phyloP scores from a whole-genome alignment of 164 flowering plant species.

The Nymphaea thermarum region DNA sequence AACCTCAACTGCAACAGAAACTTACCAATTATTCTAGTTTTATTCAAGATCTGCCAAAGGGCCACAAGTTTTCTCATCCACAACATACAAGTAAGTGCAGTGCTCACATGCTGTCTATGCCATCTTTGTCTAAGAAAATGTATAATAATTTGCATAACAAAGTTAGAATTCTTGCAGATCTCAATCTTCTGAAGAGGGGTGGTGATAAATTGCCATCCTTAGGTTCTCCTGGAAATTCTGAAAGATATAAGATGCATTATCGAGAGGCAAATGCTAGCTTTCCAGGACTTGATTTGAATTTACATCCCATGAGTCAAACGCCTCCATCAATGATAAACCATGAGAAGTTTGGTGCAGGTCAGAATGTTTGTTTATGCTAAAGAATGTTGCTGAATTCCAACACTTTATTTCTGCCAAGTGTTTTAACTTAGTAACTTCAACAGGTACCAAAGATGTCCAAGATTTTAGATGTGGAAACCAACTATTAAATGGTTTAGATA shows the following conservation, averaged over 20 bases:
- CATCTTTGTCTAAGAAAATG: constrained; percentile 54
- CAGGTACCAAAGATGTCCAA: constrained; percentile 43
- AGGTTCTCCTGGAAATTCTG: constrained; percentile 8
- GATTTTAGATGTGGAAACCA: constrained; percentile 10
- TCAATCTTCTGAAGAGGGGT: constrained; percentile 27
- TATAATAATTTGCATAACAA: constrained; percentile 39
- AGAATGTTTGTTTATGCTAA: not conserved
- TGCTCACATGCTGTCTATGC: constrained; percentile 41
- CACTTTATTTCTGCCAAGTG: constrained; percentile 8
- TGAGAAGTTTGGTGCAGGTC: constrained; percentile 38
- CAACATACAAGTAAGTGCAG: constrained; percentile 37
- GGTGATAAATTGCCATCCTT: constrained; percentile 28
- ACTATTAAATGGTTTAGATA: constrained; percentile 3
- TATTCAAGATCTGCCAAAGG: constrained; percentile 28
- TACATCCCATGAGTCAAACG: constrained; percentile 24
- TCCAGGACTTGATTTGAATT: constrained; percentile 14
- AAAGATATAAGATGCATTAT: no score
- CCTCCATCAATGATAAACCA: constrained; percentile 10
- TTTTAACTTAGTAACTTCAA: constrained; percentile 9
- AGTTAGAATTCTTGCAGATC: constrained; percentile 23
- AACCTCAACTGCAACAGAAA: constrained; percentile 25
- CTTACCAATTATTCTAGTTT: constrained; percentile 25
- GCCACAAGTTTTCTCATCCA: constrained; percentile 18
- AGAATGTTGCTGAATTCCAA: no score
- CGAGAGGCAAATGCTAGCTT: not conserved